Conservation (phyloP, 306 rosid species). For the Quercus aquifolioides region DNA sequence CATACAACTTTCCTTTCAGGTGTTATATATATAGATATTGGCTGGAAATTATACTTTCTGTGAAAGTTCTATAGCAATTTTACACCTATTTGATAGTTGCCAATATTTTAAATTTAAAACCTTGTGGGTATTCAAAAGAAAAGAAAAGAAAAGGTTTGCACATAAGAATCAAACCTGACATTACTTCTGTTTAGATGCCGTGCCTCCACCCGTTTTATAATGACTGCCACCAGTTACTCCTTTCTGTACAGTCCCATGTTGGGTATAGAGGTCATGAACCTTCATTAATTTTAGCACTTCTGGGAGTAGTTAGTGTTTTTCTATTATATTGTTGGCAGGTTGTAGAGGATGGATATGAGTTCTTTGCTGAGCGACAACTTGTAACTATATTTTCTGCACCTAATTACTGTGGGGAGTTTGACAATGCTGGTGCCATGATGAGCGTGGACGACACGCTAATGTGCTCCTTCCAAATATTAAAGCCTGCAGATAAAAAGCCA, state of each 20-base stretch:
- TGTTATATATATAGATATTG: background rate
- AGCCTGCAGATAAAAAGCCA: conserved; percentile 66
- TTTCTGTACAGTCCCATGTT: background rate
- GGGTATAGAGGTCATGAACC: conserved; percentile 10
- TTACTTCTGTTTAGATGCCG: background rate
- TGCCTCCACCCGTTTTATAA: conserved; percentile 10
- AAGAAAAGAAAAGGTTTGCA: no score
- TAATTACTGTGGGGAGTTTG: conserved; percentile 93
- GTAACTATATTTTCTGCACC: conserved; percentile 97
- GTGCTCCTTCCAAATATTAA: conserved; percentile 97
- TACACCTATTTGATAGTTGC: background rate
- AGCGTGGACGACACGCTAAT: conserved; percentile 91
- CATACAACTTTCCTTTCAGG: conserved; percentile 7
- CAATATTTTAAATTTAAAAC: background rate
- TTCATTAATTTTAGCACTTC: background rate
- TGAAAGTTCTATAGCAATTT: background rate
- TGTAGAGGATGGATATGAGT: conserved; percentile 93
- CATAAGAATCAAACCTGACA: no score
- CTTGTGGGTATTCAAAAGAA: background rate
- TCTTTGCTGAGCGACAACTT: conserved; percentile 81
- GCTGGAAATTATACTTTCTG: conserved; percentile 1
- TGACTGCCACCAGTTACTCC: conserved; percentile 7
- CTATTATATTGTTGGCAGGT: conserved; percentile 49
- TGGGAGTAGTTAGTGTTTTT: conserved; percentile 11
- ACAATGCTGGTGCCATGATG: conserved; percentile 99